Evolutionary conservation across 2,329 filamentous ascomycete species (phyloP), one percentile per base, ranked within the genome.

Genomic region (Colletotrichum viniferum): DNA sequence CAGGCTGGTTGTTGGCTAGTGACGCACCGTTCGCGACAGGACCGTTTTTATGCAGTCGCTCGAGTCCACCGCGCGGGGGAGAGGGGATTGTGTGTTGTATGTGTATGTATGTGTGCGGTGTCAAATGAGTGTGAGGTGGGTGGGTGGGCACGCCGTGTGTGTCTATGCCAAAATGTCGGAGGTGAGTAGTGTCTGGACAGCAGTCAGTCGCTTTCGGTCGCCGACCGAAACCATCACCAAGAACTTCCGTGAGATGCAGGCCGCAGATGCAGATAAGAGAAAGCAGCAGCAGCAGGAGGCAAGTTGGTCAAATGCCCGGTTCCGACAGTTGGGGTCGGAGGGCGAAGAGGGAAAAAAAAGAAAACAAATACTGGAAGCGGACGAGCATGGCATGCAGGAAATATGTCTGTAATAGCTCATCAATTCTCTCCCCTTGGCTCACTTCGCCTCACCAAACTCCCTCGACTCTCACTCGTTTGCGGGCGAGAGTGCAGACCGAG

Each of bases 1-100:
- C 36, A 48, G 16, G 34, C 36, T 72, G 56, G 34, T 62, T 72
- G 56, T 52, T 52, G 60, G 64, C 73, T 76, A 73, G 73, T 34
- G 48, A 76, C 58, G 73, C 73, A 75, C 73, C 73, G 73, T 73
- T 64, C 73, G 69, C 73, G 69, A 73, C 73, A 64, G 69, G 69
- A 73, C 73, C 69, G 69, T 58, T 72, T 73, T 67, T 73, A 69
- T 76, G 73, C 73, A 76, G 60, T 48, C 5, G 61, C 24, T 58
- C 26, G 32, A 70, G 52, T 38, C 16, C 52, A 32, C 32, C n/a
- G 48, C 28, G 66, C 48, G 36, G 55, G 34, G 32, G 64, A 34
- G 24, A 36, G 43, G 28, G 38, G 71, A n/a, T 69, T 24, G 56
- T 34, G 30, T 58, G 38, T 66, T 66, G 52, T 61, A 63, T 63